These are phyloP conservation scores for Wilcoxina mikolae DNA, from an alignment of 495 filamentous ascomycete species.

Conservation along the genomic window DNA sequence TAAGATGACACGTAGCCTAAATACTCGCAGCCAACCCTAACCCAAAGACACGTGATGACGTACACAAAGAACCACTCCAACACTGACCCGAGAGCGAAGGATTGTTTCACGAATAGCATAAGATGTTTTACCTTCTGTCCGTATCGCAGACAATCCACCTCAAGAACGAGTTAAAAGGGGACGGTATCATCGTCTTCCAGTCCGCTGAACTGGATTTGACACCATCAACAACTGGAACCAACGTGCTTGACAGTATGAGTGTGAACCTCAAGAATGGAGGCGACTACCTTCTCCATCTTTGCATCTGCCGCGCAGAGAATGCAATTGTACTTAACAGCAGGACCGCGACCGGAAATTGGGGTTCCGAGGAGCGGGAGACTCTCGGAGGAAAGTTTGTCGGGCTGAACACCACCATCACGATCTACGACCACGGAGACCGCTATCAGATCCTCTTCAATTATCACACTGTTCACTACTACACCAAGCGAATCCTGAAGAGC, in stretches of 20 bases:
- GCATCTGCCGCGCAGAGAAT: not conserved
- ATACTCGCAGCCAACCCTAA: too few species aligned
- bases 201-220: not conserved
- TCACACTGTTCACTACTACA: constrained; percentile 1
- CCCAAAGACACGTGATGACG: too few species aligned
- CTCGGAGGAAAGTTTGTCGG: not conserved
- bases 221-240: not conserved
- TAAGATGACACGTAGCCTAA: too few species aligned
- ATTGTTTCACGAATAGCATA: too few species aligned
- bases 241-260: not conserved
- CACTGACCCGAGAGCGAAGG: too few species aligned
- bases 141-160: not conserved
- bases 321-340: constrained; percentile 4
- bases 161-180: not conserved
- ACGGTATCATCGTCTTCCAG: not conserved
- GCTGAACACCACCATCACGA: not conserved
- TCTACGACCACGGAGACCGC: constrained; percentile 4
- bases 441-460: constrained; percentile 2
- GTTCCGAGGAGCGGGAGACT: not conserved
- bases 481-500: not conserved
- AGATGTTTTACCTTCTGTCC: not conserved
- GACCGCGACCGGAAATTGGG: not conserved
- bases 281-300: not conserved
- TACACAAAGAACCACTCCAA: too few species aligned
- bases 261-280: constrained; percentile 1